Evolutionary conservation across 2,329 filamentous ascomycete genomes (phyloP).

Genomic region (Phialemoniopsis sp.): DNA sequence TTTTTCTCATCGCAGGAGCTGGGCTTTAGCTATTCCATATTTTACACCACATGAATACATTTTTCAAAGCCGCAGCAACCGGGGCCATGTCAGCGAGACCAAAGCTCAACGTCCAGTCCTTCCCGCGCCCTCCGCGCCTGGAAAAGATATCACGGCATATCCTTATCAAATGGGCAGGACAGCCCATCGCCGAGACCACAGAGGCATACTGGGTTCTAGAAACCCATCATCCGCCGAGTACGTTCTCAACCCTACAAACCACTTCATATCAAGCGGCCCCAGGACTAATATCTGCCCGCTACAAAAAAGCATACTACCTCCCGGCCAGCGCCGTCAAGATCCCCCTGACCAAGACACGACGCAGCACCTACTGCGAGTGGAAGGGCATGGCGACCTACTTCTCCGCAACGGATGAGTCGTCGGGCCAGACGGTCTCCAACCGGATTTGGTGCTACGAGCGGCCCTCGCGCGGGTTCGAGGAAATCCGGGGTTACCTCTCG

Average conservation of each 20-base stretch:
- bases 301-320: slow-evolving; percentile 60
- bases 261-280: too few species aligned
- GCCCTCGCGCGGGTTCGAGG: slow-evolving; percentile 46
- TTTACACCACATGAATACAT: not conserved
- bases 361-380: slow-evolving; percentile 52
- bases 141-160: slow-evolving; percentile 50
- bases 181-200: slow-evolving; percentile 53
- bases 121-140: slow-evolving; percentile 54
- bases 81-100: slow-evolving; percentile 24
- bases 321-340: slow-evolving; percentile 44
- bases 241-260: too few species aligned
- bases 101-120: slow-evolving; percentile 51
- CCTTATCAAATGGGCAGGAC: slow-evolving; percentile 49
- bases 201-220: slow-evolving; percentile 60
- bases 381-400: slow-evolving; percentile 59
- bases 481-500: slow-evolving; percentile 50
- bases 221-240: slow-evolving; percentile 58
- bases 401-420: slow-evolving; percentile 34
- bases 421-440: slow-evolving; percentile 34
- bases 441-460: slow-evolving; percentile 56
- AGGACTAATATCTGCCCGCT: too few species aligned
- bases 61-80: not conserved
- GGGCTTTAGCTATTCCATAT: too few species aligned
- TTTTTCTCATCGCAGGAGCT: too few species aligned
- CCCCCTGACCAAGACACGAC: slow-evolving; percentile 38